Evolutionary conservation across 768 basidiomycete species (phyloP), one percentile per base, ranked within the genome.

Genomic region (Nidula microcarpa): DNA sequence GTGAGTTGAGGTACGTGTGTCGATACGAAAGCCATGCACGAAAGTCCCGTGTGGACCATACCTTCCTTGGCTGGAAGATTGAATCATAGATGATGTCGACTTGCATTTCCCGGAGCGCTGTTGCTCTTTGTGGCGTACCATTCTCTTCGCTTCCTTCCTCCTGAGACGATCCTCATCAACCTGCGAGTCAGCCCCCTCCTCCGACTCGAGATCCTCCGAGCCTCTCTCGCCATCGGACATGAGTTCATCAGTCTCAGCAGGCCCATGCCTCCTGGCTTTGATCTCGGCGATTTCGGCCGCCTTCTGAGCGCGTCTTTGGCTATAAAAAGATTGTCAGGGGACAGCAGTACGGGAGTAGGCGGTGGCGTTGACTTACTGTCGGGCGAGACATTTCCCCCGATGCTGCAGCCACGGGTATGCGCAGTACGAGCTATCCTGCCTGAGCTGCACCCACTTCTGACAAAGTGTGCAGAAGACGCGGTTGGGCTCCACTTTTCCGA

Each of bases 351-450:
- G 30, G 56, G 43, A 52, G 33, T 49, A 47, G 36, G 49, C 32
- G 30, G 50, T 43, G 30, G 51, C 39, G 23, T 30, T 41, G 41
- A 81, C 84, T 63, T 65, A 90, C 88, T 82, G 76, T 61, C 87
- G 69, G n/a, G 81, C 79, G 44, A 88, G 64, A 71, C 89, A 91
- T 66, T 89, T 91, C 23, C 75, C 79, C 16, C 86, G 79, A 66
- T 91, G 89, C 68, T 88, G 86, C 53, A 84, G 64, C 89, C 89
- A 91, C 37, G 89, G 89, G 63, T 90, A 89, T 50, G 89, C 86
- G 58, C 89, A 91, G 64, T 86, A 91, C 8, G 82, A 81, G 55
- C 81, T 84, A 59, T 91, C 89, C 64, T 89, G 88, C 41, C 89
- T 68, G 16, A 91, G 74, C 66, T 91, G 89, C 1, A 91, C 87